Evolutionary conservation across 768 basidiomycete genomes (phyloP), one percentile per base, ranked within the genome.

Genomic region (Scleroderma bovista): DNA sequence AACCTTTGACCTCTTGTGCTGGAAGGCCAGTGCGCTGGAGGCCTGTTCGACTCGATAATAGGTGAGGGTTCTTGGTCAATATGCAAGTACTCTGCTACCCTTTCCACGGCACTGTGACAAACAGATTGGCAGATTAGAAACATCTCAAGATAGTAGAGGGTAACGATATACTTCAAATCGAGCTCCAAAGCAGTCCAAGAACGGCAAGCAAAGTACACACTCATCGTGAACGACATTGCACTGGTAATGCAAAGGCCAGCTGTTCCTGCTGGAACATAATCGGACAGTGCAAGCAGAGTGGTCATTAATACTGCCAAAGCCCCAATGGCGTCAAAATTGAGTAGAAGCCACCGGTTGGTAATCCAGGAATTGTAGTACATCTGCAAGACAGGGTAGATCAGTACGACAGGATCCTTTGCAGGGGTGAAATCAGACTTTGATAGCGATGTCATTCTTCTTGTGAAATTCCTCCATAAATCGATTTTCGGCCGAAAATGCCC

Each of bases 21-120:
- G 0, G 91, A 91, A 0, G 93, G 93, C 93, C 93, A 96, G 60
- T 93, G 93, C 0, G 93, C 93, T 1, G 93, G 93, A 1, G 84
- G 85, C 7, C 88, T 79, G 49, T 77, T 78, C 0, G 77, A 76
- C 55, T 91, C 84, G 44, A 93, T 84, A 51, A 86, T 60, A 0
- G 83, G 75, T 2, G 89, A 82, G 1, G 93, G 86, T 61, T 95
- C 92, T 64, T 92, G 89, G 0, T 91, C 91, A 6, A 96, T 75
- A 46, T 89, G 80, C 22, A 95, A 80, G 71, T 94, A 95, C 72
- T 95, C 93, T 7, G 91, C 82, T 13, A 94, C 77, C 51, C 93
- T 87, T 65, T 97, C 93, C 5, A 95, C 90, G 12, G 89, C 86
- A 71, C 88, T 90, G 46, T 6, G 9, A 22, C 13, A 26, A 47